phyloP scores from a whole-genome alignment of 116 monocot genomes.

The Cymodocea nodosa region DNA sequence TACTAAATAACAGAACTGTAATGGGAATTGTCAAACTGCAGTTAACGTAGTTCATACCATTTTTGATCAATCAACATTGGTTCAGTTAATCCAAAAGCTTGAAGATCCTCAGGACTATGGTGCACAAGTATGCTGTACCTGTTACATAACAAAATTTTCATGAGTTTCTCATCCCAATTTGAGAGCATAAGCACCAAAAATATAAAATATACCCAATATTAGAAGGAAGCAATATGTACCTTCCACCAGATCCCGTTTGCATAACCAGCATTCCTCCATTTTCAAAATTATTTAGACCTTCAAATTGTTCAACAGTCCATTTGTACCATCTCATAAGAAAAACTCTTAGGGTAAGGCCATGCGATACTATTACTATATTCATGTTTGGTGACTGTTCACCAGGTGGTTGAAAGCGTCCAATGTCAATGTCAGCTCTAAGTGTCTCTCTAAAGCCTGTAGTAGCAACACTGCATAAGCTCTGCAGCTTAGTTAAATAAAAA shows the following conservation, averaged over 20 bases:
- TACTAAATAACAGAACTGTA: background rate
- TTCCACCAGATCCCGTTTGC: constrained; percentile 90
- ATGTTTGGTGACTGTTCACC: constrained; percentile 64
- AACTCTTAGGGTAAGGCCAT: constrained; percentile 79
- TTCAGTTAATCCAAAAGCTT: constrained; percentile 69
- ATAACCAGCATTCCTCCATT: constrained; percentile 93
- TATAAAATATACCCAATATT: background rate
- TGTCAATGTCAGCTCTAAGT: constrained; percentile 85
- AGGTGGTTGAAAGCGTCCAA: constrained; percentile 89
- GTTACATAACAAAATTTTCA: constrained; percentile 2
- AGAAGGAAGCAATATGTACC: constrained; percentile 20
- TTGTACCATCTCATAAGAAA: constrained; percentile 99
- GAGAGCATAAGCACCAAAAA: background rate
- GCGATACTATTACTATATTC: constrained; percentile 90
- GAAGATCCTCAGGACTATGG: constrained; percentile 61
- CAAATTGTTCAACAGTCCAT: constrained; percentile 98
- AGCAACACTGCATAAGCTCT: constrained; percentile 68
- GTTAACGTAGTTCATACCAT: constrained; percentile 36
- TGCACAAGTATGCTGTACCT: constrained; percentile 95
- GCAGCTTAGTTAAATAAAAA: constrained; percentile 13
- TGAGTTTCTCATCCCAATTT: background rate
- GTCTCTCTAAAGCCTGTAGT: constrained; percentile 94
- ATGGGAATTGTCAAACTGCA: background rate
- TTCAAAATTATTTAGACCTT: constrained; percentile 64
- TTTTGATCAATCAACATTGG: constrained; percentile 79